These are phyloP conservation scores for Gymnopilus junonius DNA, from an alignment of 768 basidiomycete species.

Conservation along the genomic window DNA sequence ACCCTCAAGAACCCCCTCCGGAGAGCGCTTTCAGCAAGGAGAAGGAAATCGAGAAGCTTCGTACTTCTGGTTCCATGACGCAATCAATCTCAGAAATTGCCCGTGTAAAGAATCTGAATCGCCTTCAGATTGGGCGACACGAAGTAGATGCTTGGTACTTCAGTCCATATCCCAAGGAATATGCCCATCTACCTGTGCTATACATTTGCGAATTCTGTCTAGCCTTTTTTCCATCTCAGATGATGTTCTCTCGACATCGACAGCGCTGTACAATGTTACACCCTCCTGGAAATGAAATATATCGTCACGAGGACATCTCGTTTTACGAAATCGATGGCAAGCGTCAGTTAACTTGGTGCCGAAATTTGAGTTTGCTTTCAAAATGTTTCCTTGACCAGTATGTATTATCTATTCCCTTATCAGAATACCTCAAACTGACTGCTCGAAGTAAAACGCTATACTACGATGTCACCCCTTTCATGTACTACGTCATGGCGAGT, in stretches of 20 bases:
- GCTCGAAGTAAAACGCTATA: slow-evolving; percentile 89
- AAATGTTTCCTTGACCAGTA: slow-evolving; percentile 99
- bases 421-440: slow-evolving; percentile 21
- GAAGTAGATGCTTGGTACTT: slow-evolving; percentile 99
- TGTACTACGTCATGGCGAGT: slow-evolving; percentile 98
- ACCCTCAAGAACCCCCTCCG: slow-evolving; percentile 55
- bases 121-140: slow-evolving; percentile 93
- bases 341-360: slow-evolving; percentile 94
- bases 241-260: slow-evolving; percentile 93
- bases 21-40: slow-evolving; percentile 87
- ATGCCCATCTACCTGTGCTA: slow-evolving; percentile 91
- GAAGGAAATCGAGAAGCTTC: slow-evolving; percentile 97
- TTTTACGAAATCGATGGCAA: slow-evolving; percentile 99
- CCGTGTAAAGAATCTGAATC: slow-evolving; percentile 97
- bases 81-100: slow-evolving; percentile 98
- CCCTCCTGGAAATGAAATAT: slow-evolving; percentile 99
- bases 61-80: slow-evolving; percentile 98
- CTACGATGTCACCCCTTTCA: slow-evolving; percentile 99
- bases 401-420: slow-evolving; percentile 36
- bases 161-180: slow-evolving; percentile 98
- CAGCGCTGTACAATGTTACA: slow-evolving; percentile 89
- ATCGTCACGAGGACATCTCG: slow-evolving; percentile 95
- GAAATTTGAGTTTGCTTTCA: slow-evolving; percentile 93
- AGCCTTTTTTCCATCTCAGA: slow-evolving; percentile 85
- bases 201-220: slow-evolving; percentile 99